Evolutionary conservation across 2,329 filamentous ascomycete genomes (phyloP).

Genomic region (Aspergillus felis): DNA sequence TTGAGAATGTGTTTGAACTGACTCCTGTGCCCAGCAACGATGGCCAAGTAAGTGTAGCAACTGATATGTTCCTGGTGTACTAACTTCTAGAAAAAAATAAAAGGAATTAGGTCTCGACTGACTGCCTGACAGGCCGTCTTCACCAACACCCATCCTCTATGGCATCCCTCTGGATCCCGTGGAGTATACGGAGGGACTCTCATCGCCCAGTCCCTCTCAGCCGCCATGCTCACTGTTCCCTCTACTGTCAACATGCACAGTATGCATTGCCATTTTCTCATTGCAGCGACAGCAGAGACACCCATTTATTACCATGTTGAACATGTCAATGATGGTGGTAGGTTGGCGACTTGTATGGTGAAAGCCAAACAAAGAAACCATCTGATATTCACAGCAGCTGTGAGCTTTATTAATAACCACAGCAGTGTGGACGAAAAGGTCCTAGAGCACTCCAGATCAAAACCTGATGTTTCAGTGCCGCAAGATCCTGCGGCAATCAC

Average conservation of each 20-base stretch:
- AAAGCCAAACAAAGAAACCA: constrained; percentile 84
- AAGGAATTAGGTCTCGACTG: no score
- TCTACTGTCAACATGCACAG: constrained; percentile 77
- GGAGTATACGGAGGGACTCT: constrained; percentile 91
- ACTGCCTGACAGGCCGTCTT: constrained; percentile 67
- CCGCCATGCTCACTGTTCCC: constrained; percentile 83
- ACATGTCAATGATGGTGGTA: constrained; percentile 81
- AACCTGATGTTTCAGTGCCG: constrained; percentile 46
- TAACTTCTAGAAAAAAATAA: no score
- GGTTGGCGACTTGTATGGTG: constrained; percentile 87
- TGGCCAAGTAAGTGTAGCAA: no score
- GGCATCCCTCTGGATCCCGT: constrained; percentile 86
- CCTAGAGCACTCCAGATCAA: constrained; percentile 63
- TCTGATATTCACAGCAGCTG: constrained; percentile 92
- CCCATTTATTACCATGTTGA: constrained; percentile 95
- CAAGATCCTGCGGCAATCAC: constrained; percentile 36
- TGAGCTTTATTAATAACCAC: constrained; percentile 73
- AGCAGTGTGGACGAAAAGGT: constrained; percentile 45
- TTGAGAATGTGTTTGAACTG: no score
- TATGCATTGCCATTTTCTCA: constrained; percentile 98
- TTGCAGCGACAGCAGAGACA: constrained; percentile 80
- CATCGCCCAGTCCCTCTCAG: constrained; percentile 85
- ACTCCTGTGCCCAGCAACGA: no score
- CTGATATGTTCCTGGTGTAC: no score
- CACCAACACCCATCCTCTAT: constrained; percentile 86